phyloP scores from a whole-genome alignment of 192 early-diverging fungal species.

The Dissophora ornata region DNA sequence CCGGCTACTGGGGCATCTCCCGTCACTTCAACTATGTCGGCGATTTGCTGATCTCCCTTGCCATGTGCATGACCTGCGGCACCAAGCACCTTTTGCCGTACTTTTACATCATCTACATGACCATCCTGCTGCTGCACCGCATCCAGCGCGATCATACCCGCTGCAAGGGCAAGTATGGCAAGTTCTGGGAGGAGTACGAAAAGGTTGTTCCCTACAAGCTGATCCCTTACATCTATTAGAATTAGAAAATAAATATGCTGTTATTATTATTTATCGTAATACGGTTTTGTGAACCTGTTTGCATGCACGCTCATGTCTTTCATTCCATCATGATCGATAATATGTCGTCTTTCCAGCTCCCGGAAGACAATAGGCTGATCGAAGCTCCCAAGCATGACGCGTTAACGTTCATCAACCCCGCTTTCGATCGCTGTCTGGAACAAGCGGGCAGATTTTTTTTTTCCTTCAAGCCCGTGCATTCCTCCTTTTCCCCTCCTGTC shows the following conservation, averaged over 20 bases:
- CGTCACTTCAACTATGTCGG: constrained; percentile 89
- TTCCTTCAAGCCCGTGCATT: too few species aligned
- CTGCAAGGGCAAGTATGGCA: constrained; percentile 83
- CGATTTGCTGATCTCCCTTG: constrained; percentile 76
- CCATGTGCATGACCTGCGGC: constrained; percentile 81
- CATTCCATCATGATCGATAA: too few species aligned
- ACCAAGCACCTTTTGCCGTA: constrained; percentile 74
- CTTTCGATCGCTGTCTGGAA: too few species aligned
- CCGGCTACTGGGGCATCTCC: constrained; percentile 87
- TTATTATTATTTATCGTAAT: too few species aligned
- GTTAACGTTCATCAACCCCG: not conserved
- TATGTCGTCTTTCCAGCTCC: too few species aligned
- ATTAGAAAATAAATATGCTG: not conserved
- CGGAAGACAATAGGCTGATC: too few species aligned
- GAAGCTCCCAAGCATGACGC: too few species aligned
- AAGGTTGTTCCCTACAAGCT: constrained; percentile 68
- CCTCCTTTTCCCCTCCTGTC: too few species aligned
- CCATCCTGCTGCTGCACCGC: constrained; percentile 74
- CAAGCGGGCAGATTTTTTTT: too few species aligned
- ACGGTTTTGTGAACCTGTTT: too few species aligned
- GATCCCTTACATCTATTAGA: constrained; percentile 61
- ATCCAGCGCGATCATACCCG: constrained; percentile 77
- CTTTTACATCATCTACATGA: constrained; percentile 88
- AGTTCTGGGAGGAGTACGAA: constrained; percentile 82
- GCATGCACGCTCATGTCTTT: too few species aligned